phyloP scores from a whole-genome alignment of 2,329 filamentous ascomycete species.

The Aspergillus fumigatus region DNA sequence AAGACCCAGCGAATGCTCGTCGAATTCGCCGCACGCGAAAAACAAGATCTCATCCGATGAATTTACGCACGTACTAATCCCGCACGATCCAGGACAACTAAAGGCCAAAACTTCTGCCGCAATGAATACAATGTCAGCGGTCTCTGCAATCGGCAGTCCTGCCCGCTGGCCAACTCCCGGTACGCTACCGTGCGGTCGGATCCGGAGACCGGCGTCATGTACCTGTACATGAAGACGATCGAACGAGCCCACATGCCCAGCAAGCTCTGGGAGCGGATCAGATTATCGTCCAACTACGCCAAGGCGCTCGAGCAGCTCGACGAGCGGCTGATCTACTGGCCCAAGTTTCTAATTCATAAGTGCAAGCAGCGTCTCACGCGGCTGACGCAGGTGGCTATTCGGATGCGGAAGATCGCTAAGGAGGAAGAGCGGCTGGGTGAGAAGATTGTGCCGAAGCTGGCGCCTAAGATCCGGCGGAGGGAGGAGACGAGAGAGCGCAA shows the following conservation, averaged over 20 bases:
- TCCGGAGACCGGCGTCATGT: conserved; percentile 73
- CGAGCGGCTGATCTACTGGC: conserved; percentile 82
- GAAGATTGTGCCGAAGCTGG: conserved; percentile 79
- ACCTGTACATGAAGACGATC: conserved; percentile 95
- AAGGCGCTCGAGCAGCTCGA: conserved; percentile 86
- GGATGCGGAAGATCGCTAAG: conserved; percentile 69
- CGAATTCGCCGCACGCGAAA: conserved; percentile 1
- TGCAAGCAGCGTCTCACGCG: conserved; percentile 94
- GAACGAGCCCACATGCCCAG: conserved; percentile 83
- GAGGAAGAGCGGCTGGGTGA: conserved; percentile 89
- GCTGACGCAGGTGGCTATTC: conserved; percentile 83
- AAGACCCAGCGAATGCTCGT: conserved; percentile 4
- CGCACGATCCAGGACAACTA: conserved; percentile 59
- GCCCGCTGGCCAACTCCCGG: conserved; percentile 82
- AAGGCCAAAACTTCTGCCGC: conserved; percentile 88
- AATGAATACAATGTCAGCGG: conserved; percentile 88
- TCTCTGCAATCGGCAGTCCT: conserved; percentile 81
- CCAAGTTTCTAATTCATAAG: conserved; percentile 88
- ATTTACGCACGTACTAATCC: conserved; percentile 5
- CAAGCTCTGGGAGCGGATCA: conserved; percentile 92
- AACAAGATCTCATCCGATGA: conserved; percentile 3
- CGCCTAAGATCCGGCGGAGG: conserved; percentile 78
- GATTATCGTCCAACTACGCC: conserved; percentile 83
- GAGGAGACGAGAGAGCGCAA: conserved; percentile 73
- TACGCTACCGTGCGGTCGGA: conserved; percentile 89